Evolutionary conservation across 1,139 yeast species (phyloP), one percentile per base, ranked within the genome.

Genomic region (Taphrina wiesneri): DNA sequence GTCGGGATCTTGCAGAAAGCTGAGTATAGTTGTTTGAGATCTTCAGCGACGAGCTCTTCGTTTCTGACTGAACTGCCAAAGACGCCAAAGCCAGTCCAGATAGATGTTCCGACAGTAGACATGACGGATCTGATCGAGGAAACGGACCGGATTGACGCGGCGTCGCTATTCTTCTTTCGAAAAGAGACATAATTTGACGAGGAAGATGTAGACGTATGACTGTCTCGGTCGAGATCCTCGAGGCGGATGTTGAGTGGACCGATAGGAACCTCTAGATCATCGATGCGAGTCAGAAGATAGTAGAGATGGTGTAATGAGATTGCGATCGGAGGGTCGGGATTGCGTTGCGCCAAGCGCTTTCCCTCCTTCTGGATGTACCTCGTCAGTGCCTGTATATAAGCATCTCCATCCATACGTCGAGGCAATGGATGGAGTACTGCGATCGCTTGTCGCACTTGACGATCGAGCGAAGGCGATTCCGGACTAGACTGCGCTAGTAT

Each of bases 1-100:
- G 89, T 85, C 0, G 90, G 90, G 41, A 86, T 78, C 70, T 85
- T 85, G 9, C 88, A 83, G 74, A 86, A 86, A 9, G 87, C 85
- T n/a, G 86, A 82, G 72, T 85, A 84, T 46, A 86, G 74, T 74
- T 86, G 86, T 70, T 80, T 81, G 62, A 85, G 74, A 71, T 86
- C 88, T 32, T 62, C 65, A 13, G 53, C 57, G n/a, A 53, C 30
- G 15, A 23, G 60, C 25, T 52, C 53, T 34, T 54, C 65, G 6
- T 60, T 39, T 23, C 57, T 15, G 13, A 36, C 32, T 9, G 56
- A 25, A 21, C 51, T 28, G 13, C 64, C 64, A 39, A 52, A 60
- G 28, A 60, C 51, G 3, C 63, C 52, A 39, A 54, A 56, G 56
- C 39, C 82, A 77, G 15, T 11, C 73, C 72, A 63, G 51, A 81